Conservation (phyloP, 139 green algal species). For the Gonium pectorale region DNA sequence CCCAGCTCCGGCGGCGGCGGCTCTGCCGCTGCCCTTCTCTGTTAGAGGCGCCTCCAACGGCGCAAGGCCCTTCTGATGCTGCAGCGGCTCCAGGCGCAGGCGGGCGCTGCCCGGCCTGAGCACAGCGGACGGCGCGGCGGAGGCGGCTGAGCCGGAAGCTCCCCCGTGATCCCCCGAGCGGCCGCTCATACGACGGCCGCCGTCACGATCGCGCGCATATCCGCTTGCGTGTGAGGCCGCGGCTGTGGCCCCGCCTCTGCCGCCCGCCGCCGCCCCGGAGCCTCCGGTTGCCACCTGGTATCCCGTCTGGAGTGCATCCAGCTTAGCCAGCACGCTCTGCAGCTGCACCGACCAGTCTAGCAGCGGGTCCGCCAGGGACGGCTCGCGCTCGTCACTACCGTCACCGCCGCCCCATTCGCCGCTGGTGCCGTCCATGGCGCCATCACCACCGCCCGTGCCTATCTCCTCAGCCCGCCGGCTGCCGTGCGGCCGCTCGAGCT, state of each 20-base stretch:
- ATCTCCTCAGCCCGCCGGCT: not conserved
- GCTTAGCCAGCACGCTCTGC: constrained; percentile 9
- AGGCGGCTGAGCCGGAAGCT: not conserved
- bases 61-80: not conserved
- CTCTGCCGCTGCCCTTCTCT: not conserved
- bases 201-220: not conserved
- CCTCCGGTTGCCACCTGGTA: constrained; percentile 26
- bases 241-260: not conserved
- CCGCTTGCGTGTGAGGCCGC: not conserved
- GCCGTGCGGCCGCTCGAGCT: not conserved
- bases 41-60: not conserved
- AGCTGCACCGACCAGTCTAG: constrained; percentile 28
- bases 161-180: too few relatives aligned
- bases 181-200: not conserved
- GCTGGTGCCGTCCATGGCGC: not conserved
- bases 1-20: not conserved
- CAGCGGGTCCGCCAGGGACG: not conserved
- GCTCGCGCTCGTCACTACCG: not conserved
- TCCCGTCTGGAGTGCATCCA: constrained; percentile 36
- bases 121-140: not conserved
- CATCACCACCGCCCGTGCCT: not conserved
- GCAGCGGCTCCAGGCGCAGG: constrained; percentile 6
- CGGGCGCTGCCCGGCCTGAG: constrained; percentile 5
- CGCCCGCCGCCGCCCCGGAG: not conserved
- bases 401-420: not conserved